Conservation (phyloP, 768 basidiomycete species). For the Chalciporus chontae region DNA sequence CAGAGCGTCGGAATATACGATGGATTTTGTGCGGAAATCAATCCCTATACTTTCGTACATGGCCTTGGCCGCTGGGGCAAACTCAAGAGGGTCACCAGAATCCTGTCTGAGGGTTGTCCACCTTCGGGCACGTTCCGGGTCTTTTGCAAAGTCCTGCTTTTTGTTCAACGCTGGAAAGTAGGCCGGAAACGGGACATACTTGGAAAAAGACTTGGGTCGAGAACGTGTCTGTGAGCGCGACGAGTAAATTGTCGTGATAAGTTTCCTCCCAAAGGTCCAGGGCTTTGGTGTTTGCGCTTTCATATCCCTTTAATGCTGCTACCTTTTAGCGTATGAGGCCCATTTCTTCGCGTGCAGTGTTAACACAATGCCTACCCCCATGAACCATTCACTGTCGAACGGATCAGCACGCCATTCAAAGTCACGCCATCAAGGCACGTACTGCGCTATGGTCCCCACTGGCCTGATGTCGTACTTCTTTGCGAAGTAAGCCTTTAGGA, state of each 20-base stretch:
- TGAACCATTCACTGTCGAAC: slow-evolving; percentile 75
- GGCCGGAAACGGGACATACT: slow-evolving; percentile 34
- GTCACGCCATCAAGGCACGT: slow-evolving; percentile 29
- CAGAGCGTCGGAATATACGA: slow-evolving; percentile 85
- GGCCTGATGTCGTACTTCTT: slow-evolving; percentile 61
- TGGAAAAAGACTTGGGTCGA: slow-evolving; percentile 83
- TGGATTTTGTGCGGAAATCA: slow-evolving; percentile 56
- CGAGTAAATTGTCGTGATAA: slow-evolving; percentile 52
- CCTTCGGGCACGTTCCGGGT: slow-evolving; percentile 56
- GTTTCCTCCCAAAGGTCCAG: slow-evolving; percentile 86
- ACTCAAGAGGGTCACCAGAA: slow-evolving; percentile 85
- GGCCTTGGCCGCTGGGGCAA: slow-evolving; percentile 68
- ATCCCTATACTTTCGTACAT: slow-evolving; percentile 71
- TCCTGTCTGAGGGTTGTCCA: slow-evolving; percentile 92
- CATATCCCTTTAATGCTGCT: slow-evolving; percentile 82
- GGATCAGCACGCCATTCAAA: slow-evolving; percentile 1
- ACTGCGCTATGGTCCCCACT: slow-evolving; percentile 88
- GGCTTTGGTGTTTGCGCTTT: slow-evolving; percentile 65
- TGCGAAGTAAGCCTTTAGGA: slow-evolving; percentile 75
- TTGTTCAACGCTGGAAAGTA: not conserved
- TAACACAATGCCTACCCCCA: slow-evolving; percentile 56
- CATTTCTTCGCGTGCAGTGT: not conserved
- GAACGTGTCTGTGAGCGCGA: slow-evolving; percentile 95
- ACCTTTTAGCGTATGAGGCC: slow-evolving; percentile 42
- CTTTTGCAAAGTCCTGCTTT: slow-evolving; percentile 51